Base-by-base conservation (phyloP, 495 filamentous ascomycete species). In the Bryoglossum gracile region DNA sequence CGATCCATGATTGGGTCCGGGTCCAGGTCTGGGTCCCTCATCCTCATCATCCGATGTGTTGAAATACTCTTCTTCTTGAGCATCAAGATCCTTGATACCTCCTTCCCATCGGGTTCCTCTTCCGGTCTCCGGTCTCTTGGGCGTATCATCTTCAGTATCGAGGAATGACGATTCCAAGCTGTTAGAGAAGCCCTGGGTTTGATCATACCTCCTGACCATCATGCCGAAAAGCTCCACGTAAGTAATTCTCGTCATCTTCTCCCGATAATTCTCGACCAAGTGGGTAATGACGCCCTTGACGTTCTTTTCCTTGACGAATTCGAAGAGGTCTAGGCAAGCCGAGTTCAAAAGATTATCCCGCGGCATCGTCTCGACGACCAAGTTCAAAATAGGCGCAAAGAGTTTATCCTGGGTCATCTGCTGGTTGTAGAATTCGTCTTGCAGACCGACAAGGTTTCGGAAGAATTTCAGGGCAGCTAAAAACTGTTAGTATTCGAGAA, bases 331-430 rank as follows among this genome's bases (percentile, higher is more conserved):
- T 11, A 97, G 73, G 65, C 88, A 95, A n/a, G 90, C 91, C 11
- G 90, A 95, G 59, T 92, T 92, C 25, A 98, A 77, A 3, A 97
- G 74, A 60, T 96, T 98, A 64, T 98, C 89, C n/a, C 87, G 82
- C 1, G 89, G 89, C 81, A 96, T 90, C 2, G 92, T 94, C 56
- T 87, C 80, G 52, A 84, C 77, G 9, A 98, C 79, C 23, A 97
- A 83, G 54, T 94, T 80, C 21, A 98, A 75, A 45, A 97, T 91
- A 1, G 90, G 83, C 13, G 82, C 89, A 54, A 97, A 87, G 1
- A 91, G 82, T 52, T 80, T 80, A 58, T 91, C 82, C 57, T 89
- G 83, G 4, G 82, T 83, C 66, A 98, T 80, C 54, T 95, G 82
- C 44, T 82, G 84, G 64, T 87, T 83, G 68, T 95, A 95, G 58